A percentile compares a stretch with the other conserved stretches of the same genome.
phyloP scores from a whole-genome alignment of 352 stramenopile species.

The Phytophthora constricta region DNA sequence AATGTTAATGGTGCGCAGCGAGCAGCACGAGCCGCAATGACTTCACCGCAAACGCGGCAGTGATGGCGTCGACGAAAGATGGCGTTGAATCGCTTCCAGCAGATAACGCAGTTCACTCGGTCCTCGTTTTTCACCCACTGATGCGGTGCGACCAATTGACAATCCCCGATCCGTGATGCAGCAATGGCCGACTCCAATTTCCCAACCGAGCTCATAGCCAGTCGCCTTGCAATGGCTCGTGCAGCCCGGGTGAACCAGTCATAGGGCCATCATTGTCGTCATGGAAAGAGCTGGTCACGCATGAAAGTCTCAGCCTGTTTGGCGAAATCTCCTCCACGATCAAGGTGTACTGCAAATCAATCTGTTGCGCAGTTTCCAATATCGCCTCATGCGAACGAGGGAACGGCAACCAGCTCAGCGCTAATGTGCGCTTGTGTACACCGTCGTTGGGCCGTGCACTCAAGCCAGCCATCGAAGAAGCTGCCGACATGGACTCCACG shows the following conservation, averaged over 20 bases:
- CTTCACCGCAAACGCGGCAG: slow-evolving; percentile 69
- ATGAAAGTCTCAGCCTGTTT: slow-evolving; percentile 57
- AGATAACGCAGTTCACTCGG: slow-evolving; percentile 59
- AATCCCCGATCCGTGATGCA: slow-evolving; percentile 52
- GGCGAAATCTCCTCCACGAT: slow-evolving; percentile 66
- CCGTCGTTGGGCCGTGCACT: slow-evolving; percentile 46
- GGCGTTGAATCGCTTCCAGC: slow-evolving; percentile 70
- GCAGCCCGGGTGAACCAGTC: slow-evolving; percentile 36
- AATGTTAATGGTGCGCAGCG: slow-evolving; percentile 49
- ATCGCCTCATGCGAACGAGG: slow-evolving; percentile 37
- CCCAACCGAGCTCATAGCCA: slow-evolving; percentile 55
- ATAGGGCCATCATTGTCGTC: slow-evolving; percentile 43
- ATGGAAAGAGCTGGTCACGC: slow-evolving; percentile 62
- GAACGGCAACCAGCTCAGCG: slow-evolving; percentile 67
- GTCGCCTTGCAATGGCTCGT: slow-evolving; percentile 48
- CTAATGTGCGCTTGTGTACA: slow-evolving; percentile 66
- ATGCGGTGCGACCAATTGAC: slow-evolving; percentile 49
- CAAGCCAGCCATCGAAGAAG: slow-evolving; percentile 33
- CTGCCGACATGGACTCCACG: slow-evolving; percentile 18
- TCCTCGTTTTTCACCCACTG: slow-evolving; percentile 76
- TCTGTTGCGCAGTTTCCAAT: slow-evolving; percentile 27
- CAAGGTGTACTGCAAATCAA: slow-evolving; percentile 70
- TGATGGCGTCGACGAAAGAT: slow-evolving; percentile 67
- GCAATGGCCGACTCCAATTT: slow-evolving; percentile 57
- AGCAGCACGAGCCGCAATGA: slow-evolving; percentile 66